Conservation (phyloP, 306 rosid species). For the Mucuna pruriens region DNA sequence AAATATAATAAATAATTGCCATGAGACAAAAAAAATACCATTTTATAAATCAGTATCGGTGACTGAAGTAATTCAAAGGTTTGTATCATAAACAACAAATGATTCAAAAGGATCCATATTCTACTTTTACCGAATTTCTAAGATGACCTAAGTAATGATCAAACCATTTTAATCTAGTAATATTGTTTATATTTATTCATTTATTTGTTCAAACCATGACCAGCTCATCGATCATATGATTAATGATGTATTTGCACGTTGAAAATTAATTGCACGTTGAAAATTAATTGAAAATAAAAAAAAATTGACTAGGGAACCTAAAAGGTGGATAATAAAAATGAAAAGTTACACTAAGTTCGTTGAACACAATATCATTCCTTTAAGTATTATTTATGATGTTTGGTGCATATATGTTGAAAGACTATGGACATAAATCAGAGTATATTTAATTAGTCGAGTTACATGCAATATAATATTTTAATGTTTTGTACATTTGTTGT, state of each 20-base stretch:
- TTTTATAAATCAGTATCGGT: background rate
- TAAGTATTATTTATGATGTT: background rate
- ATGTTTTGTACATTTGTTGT: no score
- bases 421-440: background rate
- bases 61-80: conserved; percentile 1
- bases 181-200: background rate
- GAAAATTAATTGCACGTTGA: background rate
- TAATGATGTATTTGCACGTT: background rate
- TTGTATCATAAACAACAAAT: background rate
- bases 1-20: background rate
- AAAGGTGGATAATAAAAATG: background rate
- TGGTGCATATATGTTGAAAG: background rate
- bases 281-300: background rate
- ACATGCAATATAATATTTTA: background rate
- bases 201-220: background rate
- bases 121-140: background rate
- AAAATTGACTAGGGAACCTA: background rate
- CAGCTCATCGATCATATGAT: background rate
- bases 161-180: background rate
- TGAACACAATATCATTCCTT: background rate
- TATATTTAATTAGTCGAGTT: background rate
- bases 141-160: background rate
- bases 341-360: background rate
- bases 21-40: background rate
- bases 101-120: background rate